Conservation (phyloP, 2,329 filamentous ascomycete genomes). For the Nakataea oryzae region DNA sequence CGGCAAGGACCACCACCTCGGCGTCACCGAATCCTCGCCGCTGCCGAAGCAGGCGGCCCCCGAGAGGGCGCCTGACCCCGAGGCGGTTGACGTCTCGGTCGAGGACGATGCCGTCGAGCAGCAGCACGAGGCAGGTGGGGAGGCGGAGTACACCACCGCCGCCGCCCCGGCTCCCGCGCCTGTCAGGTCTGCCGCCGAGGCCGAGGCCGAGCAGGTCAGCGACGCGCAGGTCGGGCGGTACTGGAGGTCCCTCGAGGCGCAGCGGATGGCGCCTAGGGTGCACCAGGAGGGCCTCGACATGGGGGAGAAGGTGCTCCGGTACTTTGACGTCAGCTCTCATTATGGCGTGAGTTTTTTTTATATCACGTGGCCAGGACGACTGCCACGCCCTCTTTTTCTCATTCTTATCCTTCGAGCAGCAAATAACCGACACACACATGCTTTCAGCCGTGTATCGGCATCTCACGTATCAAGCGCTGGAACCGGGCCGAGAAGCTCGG, state of each 20-base stretch:
- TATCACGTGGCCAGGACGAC: too few species aligned
- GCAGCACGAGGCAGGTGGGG: conserved; percentile 11
- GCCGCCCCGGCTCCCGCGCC: conserved; percentile 12
- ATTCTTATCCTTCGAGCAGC: conserved; percentile 1
- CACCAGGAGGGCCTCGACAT: conserved; percentile 66
- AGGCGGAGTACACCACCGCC: conserved; percentile 14
- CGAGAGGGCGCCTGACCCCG: conserved; percentile 13
- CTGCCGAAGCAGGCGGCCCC: conserved; percentile 6
- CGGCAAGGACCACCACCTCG: conserved; percentile 35
- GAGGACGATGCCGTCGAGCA: conserved; percentile 14
- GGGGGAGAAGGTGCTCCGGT: conserved; percentile 77
- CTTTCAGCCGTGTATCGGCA: conserved; percentile 74
- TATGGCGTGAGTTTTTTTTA: conserved; percentile 65
- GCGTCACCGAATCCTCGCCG: conserved; percentile 14
- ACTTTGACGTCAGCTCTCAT: conserved; percentile 86
- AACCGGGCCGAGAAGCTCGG: conserved; percentile 72
- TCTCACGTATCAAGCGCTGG: conserved; percentile 75
- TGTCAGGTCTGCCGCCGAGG: conserved; percentile 38
- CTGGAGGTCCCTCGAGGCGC: conserved; percentile 63
- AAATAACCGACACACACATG: neutral
- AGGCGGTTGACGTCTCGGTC: conserved; percentile 11
- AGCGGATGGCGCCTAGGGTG: conserved; percentile 57
- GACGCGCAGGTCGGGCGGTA: conserved; percentile 64
- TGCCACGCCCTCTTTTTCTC: neutral
- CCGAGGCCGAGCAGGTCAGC: conserved; percentile 52